phyloP scores from a whole-genome alignment of 2,329 filamentous ascomycete species.

The Trichoderma breve region DNA sequence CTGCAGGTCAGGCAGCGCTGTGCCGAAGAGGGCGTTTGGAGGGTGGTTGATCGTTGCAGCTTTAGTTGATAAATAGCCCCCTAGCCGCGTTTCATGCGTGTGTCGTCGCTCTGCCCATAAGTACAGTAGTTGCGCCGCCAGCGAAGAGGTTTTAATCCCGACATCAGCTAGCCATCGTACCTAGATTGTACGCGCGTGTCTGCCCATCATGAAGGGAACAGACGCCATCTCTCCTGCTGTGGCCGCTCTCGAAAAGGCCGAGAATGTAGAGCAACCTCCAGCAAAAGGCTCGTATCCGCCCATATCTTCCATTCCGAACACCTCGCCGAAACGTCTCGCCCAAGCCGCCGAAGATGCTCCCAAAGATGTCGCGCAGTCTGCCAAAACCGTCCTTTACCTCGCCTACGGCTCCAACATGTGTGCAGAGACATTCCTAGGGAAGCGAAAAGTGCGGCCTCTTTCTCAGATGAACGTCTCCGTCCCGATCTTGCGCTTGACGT shows the following conservation, averaged over 20 bases:
- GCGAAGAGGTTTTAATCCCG: not conserved
- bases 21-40: not conserved
- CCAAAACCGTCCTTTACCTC: constrained; percentile 68
- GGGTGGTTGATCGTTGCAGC: not conserved
- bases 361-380: constrained; percentile 26
- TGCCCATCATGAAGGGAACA: constrained; percentile 3
- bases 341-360: constrained; percentile 30
- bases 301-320: constrained; percentile 34
- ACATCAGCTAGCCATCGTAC: not conserved
- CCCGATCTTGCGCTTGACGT: constrained; percentile 73
- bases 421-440: constrained; percentile 74
- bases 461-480: constrained; percentile 79
- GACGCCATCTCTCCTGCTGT: constrained; percentile 13
- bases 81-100: constrained; percentile 4
- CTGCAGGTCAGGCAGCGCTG: not conserved
- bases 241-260: constrained; percentile 29
- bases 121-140: not conserved
- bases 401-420: constrained; percentile 92
- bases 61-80: constrained; percentile 2
- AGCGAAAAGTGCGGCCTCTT: constrained; percentile 75
- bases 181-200: not conserved
- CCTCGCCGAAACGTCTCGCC: constrained; percentile 31
- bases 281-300: constrained; percentile 29
- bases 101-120: not conserved
- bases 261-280: constrained; percentile 24